Base-by-base conservation (phyloP, 805 yeast genomes). In the Cyberlindnera americana region DNA sequence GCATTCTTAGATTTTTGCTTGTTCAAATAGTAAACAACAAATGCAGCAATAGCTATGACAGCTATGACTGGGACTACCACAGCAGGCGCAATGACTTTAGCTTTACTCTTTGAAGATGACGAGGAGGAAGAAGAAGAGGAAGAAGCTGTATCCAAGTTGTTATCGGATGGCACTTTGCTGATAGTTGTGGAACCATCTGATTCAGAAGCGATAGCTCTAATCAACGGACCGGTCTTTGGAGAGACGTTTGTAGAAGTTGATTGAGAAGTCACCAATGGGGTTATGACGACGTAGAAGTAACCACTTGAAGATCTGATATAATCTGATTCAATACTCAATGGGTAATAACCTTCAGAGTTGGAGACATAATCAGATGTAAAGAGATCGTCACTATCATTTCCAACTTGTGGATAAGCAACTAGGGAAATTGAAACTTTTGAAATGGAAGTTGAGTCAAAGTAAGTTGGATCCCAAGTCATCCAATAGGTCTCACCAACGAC, bases 401-500 rank as follows among this genome's bases (percentile, higher is more conserved):
- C 67, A 5, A 49, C 57, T 22, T 54, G 48, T 28, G 72, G 69
- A 41, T 66, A 67, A 6, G 64, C 62, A 16, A 42, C 46, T 17
- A 65, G 49, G 34, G 55, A 52, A 15, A 70, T 40, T 30, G 53
- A 53, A 28, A 70, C 69, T 40, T 62, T 46, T 6, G 58, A 55
- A 28, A 69, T 57, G 35, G 60, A 61, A 17, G 47, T 40, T 22
- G 69, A 65, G 22, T 64, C 63, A 65, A 67, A 70, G 50, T 64
- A 70, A 2, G 62, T 40, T 40, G 75, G 72, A 41, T 70, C 73
- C 74, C 74, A 69, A 13, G 74, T 69, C 43, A 69, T 52, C 72
- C 73, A 70, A 49, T 70, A 70, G 8, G 70, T 69, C 53, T 70
- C 71, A 28, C 73, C 75, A 29, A 64, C 65, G n/a, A 70, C 59